Percentiles rank a stretch among this genome's conserved stretches.
Evolutionary conservation across 75 land plant genomes (phyloP).

Genomic region (Ceratopteris richardii): DNA sequence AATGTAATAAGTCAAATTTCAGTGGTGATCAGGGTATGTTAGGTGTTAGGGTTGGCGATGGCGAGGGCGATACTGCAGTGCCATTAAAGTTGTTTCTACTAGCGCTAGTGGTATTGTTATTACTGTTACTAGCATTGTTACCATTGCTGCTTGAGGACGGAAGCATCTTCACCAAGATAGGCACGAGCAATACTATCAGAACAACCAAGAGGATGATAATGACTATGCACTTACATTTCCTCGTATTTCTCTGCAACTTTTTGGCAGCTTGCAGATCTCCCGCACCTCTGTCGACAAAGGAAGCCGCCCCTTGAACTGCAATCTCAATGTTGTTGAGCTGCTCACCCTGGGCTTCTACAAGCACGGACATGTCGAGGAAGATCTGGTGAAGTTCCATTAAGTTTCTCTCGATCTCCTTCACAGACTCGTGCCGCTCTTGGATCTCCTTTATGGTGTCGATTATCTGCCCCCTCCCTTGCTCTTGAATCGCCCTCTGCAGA

Average conservation of each 20-base stretch:
- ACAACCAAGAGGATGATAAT: constrained; percentile 42
- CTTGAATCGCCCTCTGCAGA: constrained; percentile 57
- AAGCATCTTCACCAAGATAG: constrained; percentile 25
- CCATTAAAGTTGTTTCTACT: too few species aligned
- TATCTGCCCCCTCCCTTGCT: constrained; percentile 67
- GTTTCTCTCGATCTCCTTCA: constrained; percentile 75
- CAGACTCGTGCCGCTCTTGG: constrained; percentile 71
- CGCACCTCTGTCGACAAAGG: constrained; percentile 51
- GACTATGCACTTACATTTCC: constrained; percentile 74
- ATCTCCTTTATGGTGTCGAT: constrained; percentile 74
- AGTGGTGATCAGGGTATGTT: too few species aligned
- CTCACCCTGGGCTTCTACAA: constrained; percentile 88
- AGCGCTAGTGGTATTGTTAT: too few species aligned
- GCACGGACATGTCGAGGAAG: constrained; percentile 87
- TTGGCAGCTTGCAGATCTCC: constrained; percentile 49
- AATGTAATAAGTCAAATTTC: too few species aligned
- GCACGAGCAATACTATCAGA: constrained; percentile 36
- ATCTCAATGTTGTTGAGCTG: constrained; percentile 75
- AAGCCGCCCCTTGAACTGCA: constrained; percentile 46
- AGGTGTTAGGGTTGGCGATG: too few species aligned
- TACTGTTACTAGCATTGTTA: too few species aligned
- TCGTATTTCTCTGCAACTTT: constrained; percentile 44
- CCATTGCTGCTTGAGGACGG: too few species aligned
- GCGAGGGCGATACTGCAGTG: too few species aligned
- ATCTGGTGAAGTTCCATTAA: constrained; percentile 81